Evolutionary conservation across 208 protist species (phyloP), one percentile per base, ranked within the genome.

Genomic region (Leishmania tropica): DNA sequence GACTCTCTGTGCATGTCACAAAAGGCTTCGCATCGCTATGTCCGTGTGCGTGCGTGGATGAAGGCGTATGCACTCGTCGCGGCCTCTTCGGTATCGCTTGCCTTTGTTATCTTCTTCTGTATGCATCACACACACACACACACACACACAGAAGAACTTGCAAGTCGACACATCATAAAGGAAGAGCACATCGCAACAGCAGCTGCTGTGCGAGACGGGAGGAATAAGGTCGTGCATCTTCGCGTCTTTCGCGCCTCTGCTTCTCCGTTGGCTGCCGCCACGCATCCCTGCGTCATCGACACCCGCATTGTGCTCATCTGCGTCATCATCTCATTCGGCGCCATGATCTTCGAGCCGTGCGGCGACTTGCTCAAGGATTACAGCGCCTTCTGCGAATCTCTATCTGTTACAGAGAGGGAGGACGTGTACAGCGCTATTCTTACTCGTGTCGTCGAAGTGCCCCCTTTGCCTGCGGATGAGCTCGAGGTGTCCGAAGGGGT

Each of bases 361-460:
- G 95, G 95, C 17, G 92, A 94, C 35, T 78, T 98, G 40, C 85
- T 86, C 35, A 91, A 92, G 75, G 95, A 98, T 79, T 98, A 98
- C 77, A 86, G 92, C 76, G 95, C 94, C 10, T 98, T 93, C 84
- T 98, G 95, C 84, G 92, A 97, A 79, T 90, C 88, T 3, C 87
- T 97, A 28, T 87, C 90, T 5, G 84, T 92, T 37, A 96, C 88
- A 1, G 95, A 98, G 89, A 85, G 95, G 35, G 95, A 98, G 80
- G 94, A 97, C 19, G 76, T 98, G 51, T 94, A 94, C 81, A 88
- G 88, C 67, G 85, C 89, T 21, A 87, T 97, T 76, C 58, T 73
- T 74, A 78, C 83, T 24, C 67, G 83, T 72, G 77, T 28, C 40
- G 79, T 83, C 15, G 75, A 73, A 3, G 56, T 83, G 53, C 84